Base-by-base conservation (phyloP, 495 filamentous ascomycete genomes). In the Platismatia glauca region DNA sequence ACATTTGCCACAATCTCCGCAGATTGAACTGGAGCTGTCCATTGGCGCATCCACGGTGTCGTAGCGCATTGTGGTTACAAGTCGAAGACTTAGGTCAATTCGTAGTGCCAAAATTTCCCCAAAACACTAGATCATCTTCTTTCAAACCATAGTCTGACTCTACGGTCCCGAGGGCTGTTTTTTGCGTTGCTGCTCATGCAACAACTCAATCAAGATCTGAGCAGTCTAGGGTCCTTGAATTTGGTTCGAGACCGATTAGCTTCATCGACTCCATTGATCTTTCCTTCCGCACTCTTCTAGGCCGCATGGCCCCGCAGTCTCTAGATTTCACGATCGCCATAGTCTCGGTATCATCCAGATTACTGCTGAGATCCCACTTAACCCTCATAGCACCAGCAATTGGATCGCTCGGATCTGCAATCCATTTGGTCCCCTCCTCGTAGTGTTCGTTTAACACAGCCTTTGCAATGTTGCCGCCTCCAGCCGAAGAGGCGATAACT, bases 401-500 rank as follows among this genome's bases (percentile, higher is more conserved):
- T 29, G 7, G n/a, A 58, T 58, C 56, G 31, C n/a, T 39, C 4
- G 56, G 56, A 58, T 58, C 56, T 27, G 34, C 56, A 58, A 24
- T n/a, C 56, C 56, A 59, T 15, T 44, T 24, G 15, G 37, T 59
- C 13, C 35, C 57, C 31, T 59, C 6, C 2, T 24, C 24, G 6
- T 29, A 38, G 37, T 43, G 57, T 41, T 41, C 9, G n/a, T 39
- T 38, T 27, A 24, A 43, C 29, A 44, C 22, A 44, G 57, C 57
- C 57, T 59, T 44, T 59, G 31, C 58, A 22, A 59, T 48, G 6
- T 20, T 29, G 24, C 1, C 18, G 4, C 58, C 58, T 18, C 39
- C 58, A 11, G 29, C n/a, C 1, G 43, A 60, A 22, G 58, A 20
- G 9, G 41, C 58, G 34, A 50, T 46, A 4, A 60, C 22, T 1